phyloP scores from a whole-genome alignment of 805 yeast genomes.

The Brettanomyces nanus region DNA sequence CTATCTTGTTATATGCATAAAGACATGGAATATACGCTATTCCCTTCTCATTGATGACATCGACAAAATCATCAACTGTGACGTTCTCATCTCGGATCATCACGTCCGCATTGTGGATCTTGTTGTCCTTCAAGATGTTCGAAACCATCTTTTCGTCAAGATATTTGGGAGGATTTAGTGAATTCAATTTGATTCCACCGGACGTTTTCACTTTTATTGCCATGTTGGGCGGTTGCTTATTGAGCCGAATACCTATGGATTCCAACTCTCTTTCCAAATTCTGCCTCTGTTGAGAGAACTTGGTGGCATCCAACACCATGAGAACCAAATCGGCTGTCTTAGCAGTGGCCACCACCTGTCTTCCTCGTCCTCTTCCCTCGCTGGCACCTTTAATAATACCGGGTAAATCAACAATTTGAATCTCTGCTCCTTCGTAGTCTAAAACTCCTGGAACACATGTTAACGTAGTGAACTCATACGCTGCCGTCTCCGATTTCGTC shows the following conservation, averaged over 20 bases:
- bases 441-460: constrained; percentile 96
- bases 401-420: constrained; percentile 94
- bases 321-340: constrained; percentile 87
- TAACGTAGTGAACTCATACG: constrained; percentile 89
- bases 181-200: constrained; percentile 85
- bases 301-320: constrained; percentile 95
- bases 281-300: constrained; percentile 80
- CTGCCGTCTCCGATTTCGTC: constrained; percentile 91
- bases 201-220: constrained; percentile 71
- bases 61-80: constrained; percentile 90
- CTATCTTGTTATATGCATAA: constrained; percentile 91
- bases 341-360: constrained; percentile 94
- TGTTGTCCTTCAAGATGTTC: constrained; percentile 75
- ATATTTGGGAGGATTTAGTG: constrained; percentile 72
- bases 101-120: constrained; percentile 90
- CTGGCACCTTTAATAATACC: constrained; percentile 96
- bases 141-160: constrained; percentile 74
- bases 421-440: constrained; percentile 93
- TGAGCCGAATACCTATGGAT: constrained; percentile 86
- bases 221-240: constrained; percentile 74
- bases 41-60: constrained; percentile 79
- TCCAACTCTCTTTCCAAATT: constrained; percentile 86
- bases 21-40: constrained; percentile 85
- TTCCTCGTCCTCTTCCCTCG: constrained; percentile 95
- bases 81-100: constrained; percentile 80